These are phyloP conservation scores for Penicillium malachiteum DNA, from an alignment of 495 filamentous ascomycete species.

Conservation along the genomic window DNA sequence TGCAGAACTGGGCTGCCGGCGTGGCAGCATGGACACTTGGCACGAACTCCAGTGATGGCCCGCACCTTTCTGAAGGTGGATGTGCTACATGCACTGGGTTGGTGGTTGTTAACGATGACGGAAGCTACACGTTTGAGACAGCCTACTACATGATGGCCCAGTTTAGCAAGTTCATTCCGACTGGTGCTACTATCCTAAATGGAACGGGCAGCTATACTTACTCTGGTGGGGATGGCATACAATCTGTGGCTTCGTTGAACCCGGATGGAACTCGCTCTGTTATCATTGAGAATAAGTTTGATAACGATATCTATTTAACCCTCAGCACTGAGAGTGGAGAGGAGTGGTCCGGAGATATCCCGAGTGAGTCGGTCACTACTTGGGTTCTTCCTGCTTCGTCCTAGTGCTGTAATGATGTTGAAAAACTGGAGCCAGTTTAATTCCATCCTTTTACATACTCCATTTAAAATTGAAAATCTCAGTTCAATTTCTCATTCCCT, in stretches of 20 bases:
- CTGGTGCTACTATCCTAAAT: conserved; percentile 45
- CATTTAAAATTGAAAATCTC: too few species aligned
- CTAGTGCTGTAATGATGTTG: neutral
- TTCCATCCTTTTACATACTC: neutral
- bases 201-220: conserved; percentile 50
- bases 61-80: conserved; percentile 48
- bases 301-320: conserved; percentile 49
- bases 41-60: conserved; percentile 49
- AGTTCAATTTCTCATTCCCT: too few species aligned
- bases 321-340: conserved; percentile 42
- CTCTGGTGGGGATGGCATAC: conserved; percentile 38
- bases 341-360: conserved; percentile 52
- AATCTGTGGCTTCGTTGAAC: conserved; percentile 51
- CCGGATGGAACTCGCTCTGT: conserved; percentile 52
- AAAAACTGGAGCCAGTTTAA: neutral
- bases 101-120: conserved; percentile 44
- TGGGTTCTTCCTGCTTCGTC: conserved; percentile 48
- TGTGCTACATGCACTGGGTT: conserved; percentile 51
- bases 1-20: conserved; percentile 57
- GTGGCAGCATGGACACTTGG: conserved; percentile 55
- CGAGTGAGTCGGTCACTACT: conserved; percentile 48
- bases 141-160: conserved; percentile 60
- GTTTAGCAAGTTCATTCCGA: conserved; percentile 56
- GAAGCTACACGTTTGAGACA: conserved; percentile 42
- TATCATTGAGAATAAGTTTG: conserved; percentile 54